Evolutionary conservation across 2,329 filamentous ascomycete species (phyloP), one percentile per base, ranked within the genome.

Genomic region (Elsinoe fawcettii): DNA sequence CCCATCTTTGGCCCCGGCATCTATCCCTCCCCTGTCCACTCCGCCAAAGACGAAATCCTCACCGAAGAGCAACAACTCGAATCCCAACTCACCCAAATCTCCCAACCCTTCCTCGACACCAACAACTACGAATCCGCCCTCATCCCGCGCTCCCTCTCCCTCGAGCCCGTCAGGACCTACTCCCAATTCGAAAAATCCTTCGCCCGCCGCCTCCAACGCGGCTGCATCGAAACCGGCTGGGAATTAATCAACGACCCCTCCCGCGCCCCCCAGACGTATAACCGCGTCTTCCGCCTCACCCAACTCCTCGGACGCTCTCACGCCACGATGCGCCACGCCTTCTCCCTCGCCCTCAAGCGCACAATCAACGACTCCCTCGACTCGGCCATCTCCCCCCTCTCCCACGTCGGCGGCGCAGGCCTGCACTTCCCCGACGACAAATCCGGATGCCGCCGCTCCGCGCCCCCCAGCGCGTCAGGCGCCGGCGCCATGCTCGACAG

Each of bases 251-350:
- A 47, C 76, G 61, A 77, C 80, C 49, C 75, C 65, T 60, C 53
- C 64, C 25, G 63, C 39, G 53, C 60, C 5, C 69, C 64, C 5
- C 60, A 63, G 27, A 63, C 63, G 1, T 63, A 71, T 37, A 65
- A 70, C n/a, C 76, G 78, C 32, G 77, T 84, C 1, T 91, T 90
- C 67, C 84, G 82, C 34, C 86, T 90, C 58, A 83, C 82, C n/a
- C 72, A 86, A 16, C 77, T 83, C 23, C 84, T 85, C 60, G 78
- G 68, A 20, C 70, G 69, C 22, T 30, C 34, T 25, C 63, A 67
- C 14, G 69, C 74, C 0, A 66, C 72, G 43, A 67, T 78, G 20
- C 61, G 73, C 18, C 63, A 65, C 6, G 67, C 69, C 2, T 73
- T 78, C 54, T 66, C 64, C 54, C 47, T 62, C 5, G 61, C 74